A percentile compares a stretch with the other conserved stretches of the same genome.
phyloP scores from a whole-genome alignment of 768 basidiomycete species.

The Harrya chromipes region DNA sequence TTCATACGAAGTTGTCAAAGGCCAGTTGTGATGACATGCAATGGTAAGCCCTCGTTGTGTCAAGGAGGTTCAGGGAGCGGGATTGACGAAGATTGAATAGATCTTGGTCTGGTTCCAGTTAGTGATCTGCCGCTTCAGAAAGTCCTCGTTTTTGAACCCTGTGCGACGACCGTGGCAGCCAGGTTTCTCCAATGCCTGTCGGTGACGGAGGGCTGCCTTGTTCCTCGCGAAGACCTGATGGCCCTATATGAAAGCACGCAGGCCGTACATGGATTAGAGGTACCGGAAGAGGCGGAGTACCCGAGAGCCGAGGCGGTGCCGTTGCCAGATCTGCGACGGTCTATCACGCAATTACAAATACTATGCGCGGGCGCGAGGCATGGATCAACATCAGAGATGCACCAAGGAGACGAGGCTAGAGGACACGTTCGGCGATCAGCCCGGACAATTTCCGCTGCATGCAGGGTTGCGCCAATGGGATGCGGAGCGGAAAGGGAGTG shows the following conservation, averaged over 20 bases:
- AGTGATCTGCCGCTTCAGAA: conserved; percentile 75
- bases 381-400: conserved; percentile 30
- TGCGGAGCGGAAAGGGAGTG: conserved; percentile 14
- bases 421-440: conserved; percentile 29
- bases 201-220: conserved; percentile 48
- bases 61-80: neutral
- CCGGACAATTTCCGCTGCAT: conserved; percentile 31
- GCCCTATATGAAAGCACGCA: conserved; percentile 43
- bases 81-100: conserved; percentile 37
- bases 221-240: conserved; percentile 42
- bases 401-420: conserved; percentile 28
- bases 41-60: conserved; percentile 52
- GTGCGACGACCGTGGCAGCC: conserved; percentile 48
- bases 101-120: conserved; percentile 68
- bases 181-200: conserved; percentile 71
- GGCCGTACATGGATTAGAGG: conserved; percentile 21
- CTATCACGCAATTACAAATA: conserved; percentile 63
- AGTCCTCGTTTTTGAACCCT: conserved; percentile 62
- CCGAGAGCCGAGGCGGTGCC: conserved; percentile 30
- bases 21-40: conserved; percentile 94
- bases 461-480: conserved; percentile 20
- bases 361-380: conserved; percentile 35
- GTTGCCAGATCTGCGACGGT: conserved; percentile 58
- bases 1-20: conserved; percentile 82
- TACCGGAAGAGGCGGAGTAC: conserved; percentile 35